These are phyloP conservation scores for Candida taoyuanica DNA, from an alignment of 805 yeast species.

Conservation along the genomic window DNA sequence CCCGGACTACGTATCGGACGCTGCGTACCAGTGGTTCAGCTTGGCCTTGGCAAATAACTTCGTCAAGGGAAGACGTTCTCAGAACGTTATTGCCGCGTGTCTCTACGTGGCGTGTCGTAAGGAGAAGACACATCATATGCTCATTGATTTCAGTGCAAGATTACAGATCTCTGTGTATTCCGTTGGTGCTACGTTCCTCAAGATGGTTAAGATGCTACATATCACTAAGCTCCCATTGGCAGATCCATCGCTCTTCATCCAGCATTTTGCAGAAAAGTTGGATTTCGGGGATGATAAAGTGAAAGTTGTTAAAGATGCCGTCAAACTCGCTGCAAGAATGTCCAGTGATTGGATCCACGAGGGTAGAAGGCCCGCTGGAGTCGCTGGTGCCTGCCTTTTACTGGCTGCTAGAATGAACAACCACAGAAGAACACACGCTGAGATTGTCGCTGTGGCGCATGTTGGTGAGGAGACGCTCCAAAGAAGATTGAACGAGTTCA, in stretches of 20 bases:
- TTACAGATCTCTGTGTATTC: constrained; percentile 89
- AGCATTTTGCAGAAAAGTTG: constrained; percentile 85
- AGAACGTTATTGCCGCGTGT: constrained; percentile 93
- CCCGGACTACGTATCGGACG: constrained; percentile 79
- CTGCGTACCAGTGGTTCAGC: constrained; percentile 86
- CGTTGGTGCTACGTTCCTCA: constrained; percentile 92
- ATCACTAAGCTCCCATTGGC: constrained; percentile 78
- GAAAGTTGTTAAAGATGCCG: constrained; percentile 84
- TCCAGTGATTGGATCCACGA: constrained; percentile 92
- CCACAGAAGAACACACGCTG: constrained; percentile 84
- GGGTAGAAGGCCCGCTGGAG: constrained; percentile 97
- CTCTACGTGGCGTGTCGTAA: constrained; percentile 91
- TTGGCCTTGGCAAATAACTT: constrained; percentile 83
- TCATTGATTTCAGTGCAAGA: constrained; percentile 89
- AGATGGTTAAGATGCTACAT: constrained; percentile 82
- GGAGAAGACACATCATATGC: constrained; percentile 88
- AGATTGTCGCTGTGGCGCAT: constrained; percentile 91
- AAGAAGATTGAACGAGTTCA: constrained; percentile 83
- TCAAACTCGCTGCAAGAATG: constrained; percentile 84
- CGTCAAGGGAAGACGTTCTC: constrained; percentile 96
- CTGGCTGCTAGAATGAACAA: constrained; percentile 97
- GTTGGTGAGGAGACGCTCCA: constrained; percentile 94
- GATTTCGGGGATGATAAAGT: constrained; percentile 71
- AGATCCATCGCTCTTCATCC: constrained; percentile 91
- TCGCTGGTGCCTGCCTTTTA: constrained; percentile 93